Conservation (phyloP, 73 alveolate genomes). For the Paramecium pentaurelia region DNA sequence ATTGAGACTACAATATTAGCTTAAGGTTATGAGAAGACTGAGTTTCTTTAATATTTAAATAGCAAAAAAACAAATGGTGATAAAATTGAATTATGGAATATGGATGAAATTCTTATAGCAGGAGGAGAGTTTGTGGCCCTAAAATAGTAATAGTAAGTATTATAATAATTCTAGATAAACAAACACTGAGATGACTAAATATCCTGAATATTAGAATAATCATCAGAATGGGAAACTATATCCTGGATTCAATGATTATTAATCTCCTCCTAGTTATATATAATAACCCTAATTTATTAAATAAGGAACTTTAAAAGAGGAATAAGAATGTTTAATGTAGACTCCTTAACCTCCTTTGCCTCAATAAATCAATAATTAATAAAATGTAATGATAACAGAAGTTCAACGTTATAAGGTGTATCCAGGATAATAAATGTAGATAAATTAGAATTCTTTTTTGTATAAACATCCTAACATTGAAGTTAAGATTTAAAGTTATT, state of each 20-base stretch:
- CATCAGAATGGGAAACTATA: not conserved
- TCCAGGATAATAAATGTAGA: not conserved
- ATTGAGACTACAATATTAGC: not conserved
- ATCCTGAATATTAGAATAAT: not conserved
- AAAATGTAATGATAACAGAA: not conserved
- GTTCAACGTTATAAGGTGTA: not conserved
- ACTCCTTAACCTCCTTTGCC: not conserved
- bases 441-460: not conserved
- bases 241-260: not conserved
- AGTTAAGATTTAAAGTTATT: not conserved
- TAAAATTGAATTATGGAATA: not conserved
- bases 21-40: not conserved
- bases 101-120: constrained; percentile 6
- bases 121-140: not conserved
- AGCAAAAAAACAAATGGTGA: constrained; percentile 42
- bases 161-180: not conserved
- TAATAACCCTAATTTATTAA: not conserved
- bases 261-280: not conserved
- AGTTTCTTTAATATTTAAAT: not conserved
- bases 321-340: not conserved
- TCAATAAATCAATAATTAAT: not conserved
- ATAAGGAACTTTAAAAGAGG: not conserved
- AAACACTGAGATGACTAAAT: not conserved
- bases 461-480: constrained; percentile 29
- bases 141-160: not conserved